Percentiles rank a stretch among this genome's conserved stretches.
Conservation (phyloP, 768 basidiomycete species). For the Pulveroboletus sp. region DNA sequence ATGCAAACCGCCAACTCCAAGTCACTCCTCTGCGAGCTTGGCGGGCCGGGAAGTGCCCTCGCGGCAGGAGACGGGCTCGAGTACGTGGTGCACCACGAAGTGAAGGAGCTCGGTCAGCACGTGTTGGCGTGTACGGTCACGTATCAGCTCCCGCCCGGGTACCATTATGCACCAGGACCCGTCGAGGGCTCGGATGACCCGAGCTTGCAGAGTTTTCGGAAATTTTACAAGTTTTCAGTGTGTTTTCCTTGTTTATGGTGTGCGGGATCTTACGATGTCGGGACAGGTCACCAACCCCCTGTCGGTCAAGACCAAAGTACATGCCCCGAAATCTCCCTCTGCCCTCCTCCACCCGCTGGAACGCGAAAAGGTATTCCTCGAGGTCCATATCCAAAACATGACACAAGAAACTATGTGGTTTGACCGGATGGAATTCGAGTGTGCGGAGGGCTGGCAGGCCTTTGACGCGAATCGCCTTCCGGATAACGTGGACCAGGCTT, state of each 20-base stretch:
- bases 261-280: neutral
- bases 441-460: constrained; percentile 62
- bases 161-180: constrained; percentile 47
- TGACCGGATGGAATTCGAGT: constrained; percentile 78
- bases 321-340: constrained; percentile 69
- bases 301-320: constrained; percentile 94
- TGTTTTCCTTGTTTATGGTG: constrained; percentile 27
- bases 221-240: constrained; percentile 91
- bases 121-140: constrained; percentile 82
- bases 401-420: constrained; percentile 76
- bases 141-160: constrained; percentile 69
- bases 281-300: constrained; percentile 87
- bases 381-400: constrained; percentile 89
- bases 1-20: constrained; percentile 82
- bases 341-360: constrained; percentile 61
- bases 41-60: constrained; percentile 50
- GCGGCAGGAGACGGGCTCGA: constrained; percentile 60
- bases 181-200: constrained; percentile 53
- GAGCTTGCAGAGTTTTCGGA: constrained; percentile 67
- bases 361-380: constrained; percentile 84
- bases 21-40: constrained; percentile 58
- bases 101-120: constrained; percentile 92
- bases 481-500: constrained; percentile 15
- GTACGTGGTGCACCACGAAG: constrained; percentile 75
- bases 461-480: constrained; percentile 50